phyloP scores from a whole-genome alignment of 805 yeast species.

The Zygotorulaspora florentina region DNA sequence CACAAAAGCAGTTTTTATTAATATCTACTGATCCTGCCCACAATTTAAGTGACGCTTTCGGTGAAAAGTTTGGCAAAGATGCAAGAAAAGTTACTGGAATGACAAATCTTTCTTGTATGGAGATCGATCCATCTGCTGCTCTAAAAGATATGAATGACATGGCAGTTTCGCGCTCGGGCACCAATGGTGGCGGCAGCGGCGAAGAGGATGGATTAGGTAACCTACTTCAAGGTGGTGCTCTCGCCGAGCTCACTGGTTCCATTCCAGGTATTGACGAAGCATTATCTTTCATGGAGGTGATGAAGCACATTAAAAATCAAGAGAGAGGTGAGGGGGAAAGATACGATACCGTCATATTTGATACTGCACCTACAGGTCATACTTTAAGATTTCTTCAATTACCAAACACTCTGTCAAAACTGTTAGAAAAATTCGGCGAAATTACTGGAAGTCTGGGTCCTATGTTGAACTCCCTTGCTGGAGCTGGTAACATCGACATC shows the following conservation, averaged over 20 bases:
- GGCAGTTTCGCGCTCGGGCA: slow-evolving; percentile 36
- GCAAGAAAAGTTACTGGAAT: slow-evolving; percentile 92
- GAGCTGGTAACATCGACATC: slow-evolving; percentile 65
- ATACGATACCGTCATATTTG: slow-evolving; percentile 89
- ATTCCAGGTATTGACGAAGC: slow-evolving; percentile 99
- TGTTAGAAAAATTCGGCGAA: slow-evolving; percentile 82
- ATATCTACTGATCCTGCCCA: slow-evolving; percentile 99
- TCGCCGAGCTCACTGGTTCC: slow-evolving; percentile 82
- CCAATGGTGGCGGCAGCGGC: slow-evolving; percentile 44
- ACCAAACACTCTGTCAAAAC: slow-evolving; percentile 86
- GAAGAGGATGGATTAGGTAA: slow-evolving; percentile 33
- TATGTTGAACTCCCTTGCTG: slow-evolving; percentile 72
- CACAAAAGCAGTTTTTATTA: slow-evolving; percentile 72
- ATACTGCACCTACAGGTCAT: slow-evolving; percentile 99
- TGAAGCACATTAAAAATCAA: slow-evolving; percentile 90
- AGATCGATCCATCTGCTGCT: slow-evolving; percentile 93
- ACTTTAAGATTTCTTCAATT: slow-evolving; percentile 91
- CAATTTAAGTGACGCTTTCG: slow-evolving; percentile 94
- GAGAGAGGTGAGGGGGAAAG: slow-evolving; percentile 40
- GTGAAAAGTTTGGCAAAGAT: slow-evolving; percentile 96
- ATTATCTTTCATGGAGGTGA: slow-evolving; percentile 93
- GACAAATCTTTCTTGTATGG: slow-evolving; percentile 91
- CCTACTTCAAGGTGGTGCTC: slow-evolving; percentile 37
- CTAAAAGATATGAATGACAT: slow-evolving; percentile 76
- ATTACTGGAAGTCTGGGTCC: slow-evolving; percentile 87